Percentiles rank a stretch among this genome's conserved stretches.
Evolutionary conservation across 2,329 filamentous ascomycete genomes (phyloP).

Genomic region (Sporothrix pseudoabietina): DNA sequence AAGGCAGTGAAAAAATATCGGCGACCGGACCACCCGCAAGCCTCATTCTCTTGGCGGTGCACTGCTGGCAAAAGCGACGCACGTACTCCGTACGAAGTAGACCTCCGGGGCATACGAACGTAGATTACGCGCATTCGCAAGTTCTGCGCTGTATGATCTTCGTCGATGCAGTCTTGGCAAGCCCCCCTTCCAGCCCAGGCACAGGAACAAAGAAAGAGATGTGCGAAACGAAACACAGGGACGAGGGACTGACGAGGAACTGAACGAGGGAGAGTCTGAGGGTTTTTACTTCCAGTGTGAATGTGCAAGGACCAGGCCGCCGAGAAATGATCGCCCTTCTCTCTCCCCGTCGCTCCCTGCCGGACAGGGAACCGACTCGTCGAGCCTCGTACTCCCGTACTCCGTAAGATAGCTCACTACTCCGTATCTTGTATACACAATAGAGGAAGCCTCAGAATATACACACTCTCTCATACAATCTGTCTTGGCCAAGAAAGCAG

Average conservation of each 20-base stretch:
- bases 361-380: background rate
- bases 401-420: background rate
- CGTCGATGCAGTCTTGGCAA: background rate
- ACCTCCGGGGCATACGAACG: background rate
- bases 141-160: background rate
- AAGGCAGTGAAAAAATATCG: background rate
- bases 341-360: background rate
- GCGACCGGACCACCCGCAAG: background rate
- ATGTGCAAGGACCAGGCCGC: background rate
- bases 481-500: constrained; percentile 7
- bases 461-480: background rate
- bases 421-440: background rate
- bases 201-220: background rate
- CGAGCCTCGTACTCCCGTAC: background rate
- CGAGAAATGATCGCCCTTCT: constrained; percentile 8
- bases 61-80: background rate
- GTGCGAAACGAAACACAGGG: background rate
- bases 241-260: background rate
- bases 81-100: background rate
- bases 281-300: background rate
- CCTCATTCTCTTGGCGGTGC: constrained; percentile 20
- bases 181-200: background rate
- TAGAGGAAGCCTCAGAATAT: background rate
- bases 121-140: background rate
- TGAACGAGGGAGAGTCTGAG: background rate